A percentile compares a stretch with the other conserved stretches of the same genome.
Evolutionary conservation across 2,329 filamentous ascomycete species (phyloP).

Genomic region (Talaromyces sp.): DNA sequence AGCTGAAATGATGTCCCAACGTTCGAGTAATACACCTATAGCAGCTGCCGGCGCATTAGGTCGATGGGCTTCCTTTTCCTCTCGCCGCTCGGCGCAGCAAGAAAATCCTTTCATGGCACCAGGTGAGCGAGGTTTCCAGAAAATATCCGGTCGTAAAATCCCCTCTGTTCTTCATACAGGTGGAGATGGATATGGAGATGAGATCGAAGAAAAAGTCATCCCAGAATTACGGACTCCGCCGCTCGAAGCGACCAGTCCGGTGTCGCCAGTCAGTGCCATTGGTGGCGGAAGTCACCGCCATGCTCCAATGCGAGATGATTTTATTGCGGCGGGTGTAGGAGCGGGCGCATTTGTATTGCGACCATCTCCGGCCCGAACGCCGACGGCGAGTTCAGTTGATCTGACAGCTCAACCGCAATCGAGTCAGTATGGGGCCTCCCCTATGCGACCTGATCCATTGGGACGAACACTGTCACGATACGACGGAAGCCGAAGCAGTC

Average conservation of each 20-base stretch:
- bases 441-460: conserved; percentile 35
- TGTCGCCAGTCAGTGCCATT: conserved; percentile 17
- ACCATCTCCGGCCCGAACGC: conserved; percentile 43
- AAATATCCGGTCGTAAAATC: conserved; percentile 48
- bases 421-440: conserved; percentile 4
- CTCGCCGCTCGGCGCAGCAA: conserved; percentile 27
- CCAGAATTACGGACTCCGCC: conserved; percentile 17
- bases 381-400: conserved; percentile 37
- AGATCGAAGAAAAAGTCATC: conserved; percentile 27
- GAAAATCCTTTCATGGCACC: conserved; percentile 27
- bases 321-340: conserved; percentile 19
- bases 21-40: conserved; percentile 38
- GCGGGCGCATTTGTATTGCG: conserved; percentile 36
- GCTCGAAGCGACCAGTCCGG: conserved; percentile 17
- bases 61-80: conserved; percentile 38
- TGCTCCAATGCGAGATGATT: conserved; percentile 26
- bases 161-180: conserved; percentile 45
- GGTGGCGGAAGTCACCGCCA: conserved; percentile 7
- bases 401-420: conserved; percentile 19
- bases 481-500: conserved; percentile 46
- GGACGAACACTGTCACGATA: conserved; percentile 42
- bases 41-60: conserved; percentile 41
- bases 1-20: conserved; percentile 34
- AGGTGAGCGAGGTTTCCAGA: conserved; percentile 49
- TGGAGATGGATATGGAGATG: conserved; percentile 46